A percentile compares a stretch with the other conserved stretches of the same genome.
Evolutionary conservation across 2,329 filamentous ascomycete genomes (phyloP).

Genomic region (Hypoxylon sp.): DNA sequence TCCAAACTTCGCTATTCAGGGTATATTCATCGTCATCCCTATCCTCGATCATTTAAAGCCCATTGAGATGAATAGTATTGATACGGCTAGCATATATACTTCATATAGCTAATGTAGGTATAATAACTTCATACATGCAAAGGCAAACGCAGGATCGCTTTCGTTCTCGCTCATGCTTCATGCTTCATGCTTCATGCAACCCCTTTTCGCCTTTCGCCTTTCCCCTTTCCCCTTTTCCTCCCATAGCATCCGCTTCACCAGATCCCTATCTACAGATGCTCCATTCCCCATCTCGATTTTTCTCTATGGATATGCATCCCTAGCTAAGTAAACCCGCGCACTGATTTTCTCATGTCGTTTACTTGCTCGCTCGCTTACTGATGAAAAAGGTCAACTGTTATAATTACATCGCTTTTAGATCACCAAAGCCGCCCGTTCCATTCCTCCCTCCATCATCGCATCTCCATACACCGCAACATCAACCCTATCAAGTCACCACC

Average conservation of each 20-base stretch:
- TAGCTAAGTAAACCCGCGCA: slow-evolving; percentile 7
- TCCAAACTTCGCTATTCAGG: not conserved
- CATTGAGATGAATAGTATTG: not conserved
- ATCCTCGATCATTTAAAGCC: not conserved
- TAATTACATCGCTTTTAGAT: slow-evolving; percentile 7
- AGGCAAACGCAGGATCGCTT: slow-evolving; percentile 14
- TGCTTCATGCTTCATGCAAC: slow-evolving; percentile 21
- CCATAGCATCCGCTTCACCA: not conserved
- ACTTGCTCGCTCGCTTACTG: slow-evolving; percentile 15
- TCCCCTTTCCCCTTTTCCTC: slow-evolving; percentile 8
- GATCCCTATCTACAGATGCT: slow-evolving; percentile 38
- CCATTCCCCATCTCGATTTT: slow-evolving; percentile 28
- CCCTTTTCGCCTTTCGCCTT: not conserved
- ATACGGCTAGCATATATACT: slow-evolving; percentile 23
- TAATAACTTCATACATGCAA: slow-evolving; percentile 19
- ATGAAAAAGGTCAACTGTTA: slow-evolving; percentile 10
- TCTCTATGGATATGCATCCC: slow-evolving; percentile 37
- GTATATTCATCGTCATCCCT: not conserved
- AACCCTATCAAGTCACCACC: slow-evolving; percentile 3
- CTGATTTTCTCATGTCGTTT: slow-evolving; percentile 17
- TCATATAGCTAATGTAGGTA: slow-evolving; percentile 1
- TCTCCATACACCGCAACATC: not conserved
- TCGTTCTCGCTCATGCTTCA: no score
- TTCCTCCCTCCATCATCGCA: not conserved
- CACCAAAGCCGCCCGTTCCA: not conserved